Evolutionary conservation across 2,329 filamentous ascomycete species (phyloP), one percentile per base, ranked within the genome.

Genomic region (Parasarocladium wereldwijsianum): DNA sequence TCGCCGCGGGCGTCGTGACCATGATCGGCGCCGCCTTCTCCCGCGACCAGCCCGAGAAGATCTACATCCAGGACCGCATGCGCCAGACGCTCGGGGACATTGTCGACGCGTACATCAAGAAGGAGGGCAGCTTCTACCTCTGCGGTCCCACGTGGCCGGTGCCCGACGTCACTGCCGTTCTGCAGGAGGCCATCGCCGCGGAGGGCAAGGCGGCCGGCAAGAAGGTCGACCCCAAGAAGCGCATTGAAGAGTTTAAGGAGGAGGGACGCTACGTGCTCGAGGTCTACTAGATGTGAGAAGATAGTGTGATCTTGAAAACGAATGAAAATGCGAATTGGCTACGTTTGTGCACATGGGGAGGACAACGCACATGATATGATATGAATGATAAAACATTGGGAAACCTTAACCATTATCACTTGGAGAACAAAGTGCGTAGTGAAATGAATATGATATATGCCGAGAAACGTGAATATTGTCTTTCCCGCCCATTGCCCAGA

Each of bases 21-120:
- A 70, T 93, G 24, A 72, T 98, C 29, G 90, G 90, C 31, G 75
- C 83, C 30, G 90, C 90, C 24, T 98, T 98, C 66, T 93, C 83
- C 35, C 79, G 90, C 51, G 90, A 98, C 51, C 90, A 98, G 67
- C 80, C 83, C 11, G 69, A 94, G 62, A 98, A 98, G 75, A 93
- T 98, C 40, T 98, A 98, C 59, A 98, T 98, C 49, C 90, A 98
- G 64, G 90, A 98, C 53, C 74, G 86, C 41, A 98, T 98, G 90
- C 69, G 90, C 34, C 69, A 96, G 68, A 84, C 78, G 1, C 59
- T 96, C 35, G 59, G 64, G 25, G 76, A 90, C 38, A 92, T 98
- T 39, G 68, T 84, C 34, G 63, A 85, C 55, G 80, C 85, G 1
- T 96, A 96, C 54, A 72, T 94, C 40, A 63, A 76, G 46, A 73